Base-by-base conservation (phyloP, 371 early-diverging fungal genomes). In the Encephalitozoon intestinalis region DNA sequence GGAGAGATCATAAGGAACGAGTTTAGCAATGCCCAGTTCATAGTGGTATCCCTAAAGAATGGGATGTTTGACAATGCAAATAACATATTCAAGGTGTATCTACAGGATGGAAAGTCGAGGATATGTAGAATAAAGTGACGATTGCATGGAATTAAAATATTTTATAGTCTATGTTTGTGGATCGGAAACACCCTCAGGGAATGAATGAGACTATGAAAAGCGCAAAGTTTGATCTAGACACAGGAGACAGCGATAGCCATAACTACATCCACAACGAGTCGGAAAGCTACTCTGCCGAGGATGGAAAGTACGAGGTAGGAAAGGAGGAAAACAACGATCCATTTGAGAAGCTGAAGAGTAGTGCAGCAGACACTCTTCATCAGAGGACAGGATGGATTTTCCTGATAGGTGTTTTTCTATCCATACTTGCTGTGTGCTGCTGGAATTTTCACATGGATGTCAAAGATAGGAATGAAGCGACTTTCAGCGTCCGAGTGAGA, bases 11-110 rank as follows among this genome's bases (percentile, higher is more conserved):
- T 97, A 68, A 88, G 91, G 52, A 92, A 90, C 4, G 87, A 98
- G 49, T 98, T 98, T 87, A 91, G 90, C 72, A 93, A 91, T 18
- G 91, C 95, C 0, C 99, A 99, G 84, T 98, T 99, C 83, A 91
- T 99, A 50, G 91, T 98, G 2, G 97, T 99, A 2, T 94, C 94
- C 23, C 87, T 99, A n/a, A 99, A 98, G 84, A 97, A 97, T 81
- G 97, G 95, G 66, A 95, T 99, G 97, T 97, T 94, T 85, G 92
- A 92, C 79, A 96, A 95, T 83, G 99, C 99, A 71, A 95, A 97
- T 78, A 94, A 92, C 0, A 86, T 99, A 15, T 98, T 94, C 87
- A 88, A 91, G 65, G 91, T 97, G 0, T 89, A 90, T 73, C 94
- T 97, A 83, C 85, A 91, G 63, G 95, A 97, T 78, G 96, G 97